A percentile compares a stretch with the other conserved stretches of the same genome.
These are phyloP conservation scores for Candida nanaspora DNA, from an alignment of 805 yeast genomes.

Conservation along the genomic window DNA sequence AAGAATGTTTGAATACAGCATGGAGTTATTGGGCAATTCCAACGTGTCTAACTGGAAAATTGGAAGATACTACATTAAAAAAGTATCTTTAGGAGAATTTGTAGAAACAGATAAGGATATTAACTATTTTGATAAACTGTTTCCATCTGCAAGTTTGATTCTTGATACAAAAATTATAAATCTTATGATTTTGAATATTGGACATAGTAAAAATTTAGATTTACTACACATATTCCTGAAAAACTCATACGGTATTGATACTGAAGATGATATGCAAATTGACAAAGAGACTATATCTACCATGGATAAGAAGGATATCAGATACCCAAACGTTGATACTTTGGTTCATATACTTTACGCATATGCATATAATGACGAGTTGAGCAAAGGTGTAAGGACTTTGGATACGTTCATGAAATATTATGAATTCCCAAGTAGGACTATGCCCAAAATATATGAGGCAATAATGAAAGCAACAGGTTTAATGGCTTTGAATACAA, in stretches of 20 bases:
- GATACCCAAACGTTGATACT: slow-evolving; percentile 19
- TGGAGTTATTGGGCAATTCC: slow-evolving; percentile 18
- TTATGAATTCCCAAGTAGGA: slow-evolving; percentile 10
- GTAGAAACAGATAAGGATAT: background rate
- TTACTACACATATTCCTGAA: background rate
- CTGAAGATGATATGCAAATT: background rate
- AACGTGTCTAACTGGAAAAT: slow-evolving; percentile 18
- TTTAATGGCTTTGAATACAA: slow-evolving; percentile 13
- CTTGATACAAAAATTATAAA: background rate
- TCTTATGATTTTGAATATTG: background rate
- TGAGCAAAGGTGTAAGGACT: slow-evolving; percentile 19
- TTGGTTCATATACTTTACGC: slow-evolving; percentile 22
- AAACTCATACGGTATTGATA: background rate
- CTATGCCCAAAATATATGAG: slow-evolving; percentile 20
- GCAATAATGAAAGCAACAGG: slow-evolving; percentile 18
- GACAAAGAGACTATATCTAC: too few relatives aligned
- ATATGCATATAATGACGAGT: slow-evolving; percentile 21
- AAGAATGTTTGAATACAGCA: slow-evolving; percentile 16
- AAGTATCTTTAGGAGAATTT: slow-evolving; percentile 6
- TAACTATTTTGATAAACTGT: background rate
- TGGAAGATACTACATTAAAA: slow-evolving; percentile 12
- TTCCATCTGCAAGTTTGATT: background rate
- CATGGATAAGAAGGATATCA: background rate
- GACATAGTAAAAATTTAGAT: background rate
- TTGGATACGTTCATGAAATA: slow-evolving; percentile 16